Percentiles rank a stretch among this genome's conserved stretches.
phyloP scores from a whole-genome alignment of 2,329 filamentous ascomycete species.

The Colletotrichum noveboracense region DNA sequence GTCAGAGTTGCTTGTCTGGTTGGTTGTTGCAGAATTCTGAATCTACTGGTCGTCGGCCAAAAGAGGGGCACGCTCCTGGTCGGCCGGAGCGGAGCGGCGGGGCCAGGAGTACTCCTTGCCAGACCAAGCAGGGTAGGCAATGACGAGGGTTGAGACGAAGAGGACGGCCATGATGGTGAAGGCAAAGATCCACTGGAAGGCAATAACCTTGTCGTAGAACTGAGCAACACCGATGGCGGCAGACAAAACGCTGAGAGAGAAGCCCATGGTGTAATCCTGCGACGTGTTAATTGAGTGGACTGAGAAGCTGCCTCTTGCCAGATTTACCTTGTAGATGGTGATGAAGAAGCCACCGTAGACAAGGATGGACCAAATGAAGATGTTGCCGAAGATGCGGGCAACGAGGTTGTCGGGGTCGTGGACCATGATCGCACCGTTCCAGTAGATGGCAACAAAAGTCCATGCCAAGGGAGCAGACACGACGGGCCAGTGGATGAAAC shows the following conservation, averaged over 20 bases:
- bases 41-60: constrained; percentile 49
- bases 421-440: constrained; percentile 87
- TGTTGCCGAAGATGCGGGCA: constrained; percentile 82
- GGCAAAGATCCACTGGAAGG: constrained; percentile 92
- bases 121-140: constrained; percentile 69
- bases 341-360: constrained; percentile 81
- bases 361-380: constrained; percentile 86
- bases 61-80: constrained; percentile 67
- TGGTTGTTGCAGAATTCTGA: not conserved
- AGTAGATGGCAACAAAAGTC: constrained; percentile 87
- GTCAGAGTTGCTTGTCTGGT: not conserved
- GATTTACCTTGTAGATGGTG: constrained; percentile 67
- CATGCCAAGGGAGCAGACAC: constrained; percentile 82
- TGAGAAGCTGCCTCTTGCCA: not conserved
- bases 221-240: constrained; percentile 81
- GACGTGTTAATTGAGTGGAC: not conserved
- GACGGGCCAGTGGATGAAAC: constrained; percentile 77
- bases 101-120: constrained; percentile 62
- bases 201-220: constrained; percentile 73
- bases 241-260: constrained; percentile 74
- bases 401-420: constrained; percentile 67
- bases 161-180: constrained; percentile 81
- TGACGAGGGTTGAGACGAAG: constrained; percentile 69
- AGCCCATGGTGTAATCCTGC: constrained; percentile 77
- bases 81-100: constrained; percentile 43